Evolutionary conservation across 2,329 filamentous ascomycete species (phyloP), one percentile per base, ranked within the genome.

Genomic region (Arthrinium phaeospermum): DNA sequence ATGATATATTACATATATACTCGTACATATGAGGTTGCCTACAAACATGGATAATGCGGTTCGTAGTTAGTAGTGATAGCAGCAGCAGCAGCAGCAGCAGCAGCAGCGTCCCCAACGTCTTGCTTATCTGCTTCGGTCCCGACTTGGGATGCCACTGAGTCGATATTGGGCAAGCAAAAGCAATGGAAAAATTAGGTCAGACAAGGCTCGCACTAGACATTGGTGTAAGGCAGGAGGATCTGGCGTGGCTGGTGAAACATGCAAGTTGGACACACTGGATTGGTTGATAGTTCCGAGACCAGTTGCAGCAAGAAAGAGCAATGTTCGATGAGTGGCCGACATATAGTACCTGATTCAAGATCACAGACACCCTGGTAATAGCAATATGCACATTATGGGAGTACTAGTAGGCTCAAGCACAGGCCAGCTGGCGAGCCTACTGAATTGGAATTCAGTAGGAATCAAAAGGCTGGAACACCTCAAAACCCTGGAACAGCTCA

Each of bases 201-300:
- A 61, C 53, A 61, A 61, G 27, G 30, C 53, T 34, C 53, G 34
- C 53, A n/a, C 53, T 61, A 61, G 53, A 30, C 53, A 61, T 34
- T 61, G 53, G 53, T 61, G 51, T 37, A 61, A 37, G 53, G 30
- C 53, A 61, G 53, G 51, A 57, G 19, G 34, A 64, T 64, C 57
- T 64, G 57, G 57, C 57, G 57, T 64, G 34, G 57, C 34, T 41
- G 57, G 57, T 64, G 57, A 64, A 64, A 64, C 57, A 64, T 64
- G 57, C 57, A 64, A 64, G 57, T 41, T 64, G 57, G 34, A 64
- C 19, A 19, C 30, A 24, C 19, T 14, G 57, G 57, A 64, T 64
- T 64, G 57, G 57, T 34, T 41, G 34, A 41, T 64, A 24, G 34
- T 64, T 64, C 57, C 57, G 57, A 64, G 57, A 64, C 34, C 57